phyloP scores from a whole-genome alignment of 1,284 basidiomycete species.

The Ceratobasidium theobromae region DNA sequence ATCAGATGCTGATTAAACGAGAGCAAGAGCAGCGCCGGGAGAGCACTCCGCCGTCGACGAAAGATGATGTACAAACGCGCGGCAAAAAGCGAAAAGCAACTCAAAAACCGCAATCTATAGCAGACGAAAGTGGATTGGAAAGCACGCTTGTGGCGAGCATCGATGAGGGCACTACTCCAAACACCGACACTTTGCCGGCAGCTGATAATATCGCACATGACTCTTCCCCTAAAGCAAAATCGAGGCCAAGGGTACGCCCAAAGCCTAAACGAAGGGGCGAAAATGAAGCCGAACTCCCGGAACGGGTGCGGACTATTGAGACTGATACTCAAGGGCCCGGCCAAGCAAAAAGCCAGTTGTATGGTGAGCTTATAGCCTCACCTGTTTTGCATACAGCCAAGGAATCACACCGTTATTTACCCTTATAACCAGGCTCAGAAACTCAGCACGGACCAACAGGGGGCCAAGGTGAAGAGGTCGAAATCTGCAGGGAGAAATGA shows the following conservation, averaged over 20 bases:
- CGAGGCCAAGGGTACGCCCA: neutral
- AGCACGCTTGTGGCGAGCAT: neutral
- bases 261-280: neutral
- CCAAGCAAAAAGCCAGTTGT: no score
- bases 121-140: neutral
- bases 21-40: constrained; percentile 8
- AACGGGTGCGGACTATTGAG: neutral
- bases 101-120: neutral
- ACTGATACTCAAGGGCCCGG: neutral
- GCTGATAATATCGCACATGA: neutral
- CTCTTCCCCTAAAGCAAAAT: neutral
- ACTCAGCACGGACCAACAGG: no score
- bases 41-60: neutral
- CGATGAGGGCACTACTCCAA: neutral
- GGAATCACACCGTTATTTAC: no score
- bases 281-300: neutral
- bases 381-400: no score
- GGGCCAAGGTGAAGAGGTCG: no score
- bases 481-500: no score
- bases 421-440: no score
- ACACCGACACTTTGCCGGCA: neutral
- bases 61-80: constrained; percentile 1
- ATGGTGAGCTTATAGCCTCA: no score
- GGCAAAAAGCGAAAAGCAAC: constrained; percentile 1
- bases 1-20: constrained; percentile 21